Evolutionary conservation across 2,329 filamentous ascomycete species (phyloP), one percentile per base, ranked within the genome.

Genomic region (Apiospora arundinis): DNA sequence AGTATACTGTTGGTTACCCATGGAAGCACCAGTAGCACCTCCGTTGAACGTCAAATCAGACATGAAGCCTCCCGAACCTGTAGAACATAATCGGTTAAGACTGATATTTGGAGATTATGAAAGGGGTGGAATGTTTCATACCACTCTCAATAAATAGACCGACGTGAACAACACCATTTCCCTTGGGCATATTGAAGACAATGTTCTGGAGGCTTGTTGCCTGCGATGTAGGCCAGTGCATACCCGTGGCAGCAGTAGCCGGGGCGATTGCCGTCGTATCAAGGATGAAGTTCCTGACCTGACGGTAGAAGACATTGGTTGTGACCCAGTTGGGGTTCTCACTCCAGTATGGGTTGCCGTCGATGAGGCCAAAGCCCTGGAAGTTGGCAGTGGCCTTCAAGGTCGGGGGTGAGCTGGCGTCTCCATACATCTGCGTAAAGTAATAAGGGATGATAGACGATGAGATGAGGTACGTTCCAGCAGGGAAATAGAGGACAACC

Each of bases 1-100:
- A 2, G 91, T 92, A 77, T 92, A 93, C 78, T 94, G 92, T 71
- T 93, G 85, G 78, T 92, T 92, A 23, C 89, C 88, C 82, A 92
- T 86, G 73, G 89, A 90, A 66, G 90, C 89, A 74, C 91, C 91
- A 21, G 83, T 83, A 4, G 85, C 85, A 73, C 89, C 89, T 70
- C 89, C 88, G 72, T 86, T 85, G 79, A 90, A 90, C 5, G 87
- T 89, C 78, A 94, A 86, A 76, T 93, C 91, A 49, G 90, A 81
- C 73, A 84, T 78, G 69, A 82, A 83, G 8, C 83, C 82, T 44
- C 82, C 83, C 32, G 79, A 81, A 18, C 82, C 83, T 80, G 56
- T 12, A 28, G 16, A 12, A 21, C n/a, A n/a, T 8, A 5, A n/a
- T 21, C 42, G 42, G 63, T 46, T 14, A 80, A 73, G 1, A 74